A percentile compares a stretch with the other conserved stretches of the same genome.
Conservation (phyloP, 2,329 filamentous ascomycete species). For the Colletotrichum lini region DNA sequence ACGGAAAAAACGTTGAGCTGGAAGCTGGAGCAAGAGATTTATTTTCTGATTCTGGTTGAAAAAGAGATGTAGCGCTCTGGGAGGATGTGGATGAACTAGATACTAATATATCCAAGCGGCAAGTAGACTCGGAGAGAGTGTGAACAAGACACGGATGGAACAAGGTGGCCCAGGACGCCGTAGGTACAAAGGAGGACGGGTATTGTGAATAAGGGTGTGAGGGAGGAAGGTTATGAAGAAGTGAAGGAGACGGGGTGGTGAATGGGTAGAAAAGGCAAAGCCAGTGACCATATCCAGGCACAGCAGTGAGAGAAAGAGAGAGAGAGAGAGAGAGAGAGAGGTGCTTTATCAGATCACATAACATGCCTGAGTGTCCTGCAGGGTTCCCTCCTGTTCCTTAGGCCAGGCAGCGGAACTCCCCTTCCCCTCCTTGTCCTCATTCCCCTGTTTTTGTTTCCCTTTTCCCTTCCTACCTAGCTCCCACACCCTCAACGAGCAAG, state of each 20-base stretch:
- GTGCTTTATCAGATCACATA: constrained; percentile 17
- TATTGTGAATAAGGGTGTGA: background rate
- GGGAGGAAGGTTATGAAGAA: background rate
- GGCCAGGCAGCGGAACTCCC: constrained; percentile 10
- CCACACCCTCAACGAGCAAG: background rate
- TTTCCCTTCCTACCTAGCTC: no score
- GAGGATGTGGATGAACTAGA: background rate
- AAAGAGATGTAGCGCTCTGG: background rate
- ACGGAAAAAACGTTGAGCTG: background rate
- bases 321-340: background rate
- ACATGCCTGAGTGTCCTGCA: background rate
- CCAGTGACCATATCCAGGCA: background rate
- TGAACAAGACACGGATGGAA: constrained; percentile 17
- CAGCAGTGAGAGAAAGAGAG: background rate
- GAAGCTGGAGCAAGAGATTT: background rate
- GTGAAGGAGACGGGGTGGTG: background rate
- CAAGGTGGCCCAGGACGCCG: background rate
- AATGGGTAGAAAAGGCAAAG: constrained; percentile 11
- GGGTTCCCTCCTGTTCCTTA: constrained; percentile 14
- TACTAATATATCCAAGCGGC: background rate
- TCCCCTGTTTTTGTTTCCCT: background rate
- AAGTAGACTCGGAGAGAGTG: background rate
- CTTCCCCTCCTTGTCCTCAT: constrained; percentile 4
- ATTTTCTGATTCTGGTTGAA: background rate
- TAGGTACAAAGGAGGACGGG: constrained; percentile 12